Evolutionary conservation across 2,329 filamentous ascomycete genomes (phyloP), one percentile per base, ranked within the genome.

Genomic region (Calonectria hawksworthii): DNA sequence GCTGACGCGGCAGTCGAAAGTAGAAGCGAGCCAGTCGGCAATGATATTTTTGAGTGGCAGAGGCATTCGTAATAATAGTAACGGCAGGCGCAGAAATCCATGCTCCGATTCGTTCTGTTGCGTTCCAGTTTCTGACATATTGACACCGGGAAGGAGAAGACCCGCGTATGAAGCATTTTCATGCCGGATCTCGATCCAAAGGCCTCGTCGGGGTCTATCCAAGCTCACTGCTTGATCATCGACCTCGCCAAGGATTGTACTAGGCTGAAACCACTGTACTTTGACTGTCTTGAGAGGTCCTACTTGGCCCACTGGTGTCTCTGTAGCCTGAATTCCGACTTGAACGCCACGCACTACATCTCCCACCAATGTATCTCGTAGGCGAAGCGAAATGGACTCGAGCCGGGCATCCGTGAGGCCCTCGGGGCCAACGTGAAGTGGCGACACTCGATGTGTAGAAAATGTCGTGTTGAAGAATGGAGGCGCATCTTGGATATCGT

Each of bases 341-440:
- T 92, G 89, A 23, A 92, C 88, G 54, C 91, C 91, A 70, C 91
- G 89, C n/a, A 92, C 89, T 1, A 91, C 88, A 77, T 92, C 90
- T 21, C 90, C 90, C 0, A 91, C 89, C 0, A 92, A 86, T 1
- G 85, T 85, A 63, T 92, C 90, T 50, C 90, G 88, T 2, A 92
- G 82, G 2, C 88, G 86, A 10, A 86, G 86, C 0, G 89, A 87
- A 0, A 92, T 84, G 0, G 81, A 71, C 18, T 85, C 81, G 3
- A 92, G 85, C 4, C 87, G 85, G 0, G 80, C 52, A 0, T 81
- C 61, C 0, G 83, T 84, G 1, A 91, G 83, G 18, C 79, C 78
- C 3, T 87, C 82, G 4, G 82, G 68, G 30, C 89, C 89, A 28
- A 90, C 73, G 79, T 88, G 87, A 0, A 92, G 84, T 1, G 90